A percentile compares a stretch with the other conserved stretches of the same genome.
phyloP scores from a whole-genome alignment of 2,329 filamentous ascomycete genomes.

The Blumeria hordei region DNA sequence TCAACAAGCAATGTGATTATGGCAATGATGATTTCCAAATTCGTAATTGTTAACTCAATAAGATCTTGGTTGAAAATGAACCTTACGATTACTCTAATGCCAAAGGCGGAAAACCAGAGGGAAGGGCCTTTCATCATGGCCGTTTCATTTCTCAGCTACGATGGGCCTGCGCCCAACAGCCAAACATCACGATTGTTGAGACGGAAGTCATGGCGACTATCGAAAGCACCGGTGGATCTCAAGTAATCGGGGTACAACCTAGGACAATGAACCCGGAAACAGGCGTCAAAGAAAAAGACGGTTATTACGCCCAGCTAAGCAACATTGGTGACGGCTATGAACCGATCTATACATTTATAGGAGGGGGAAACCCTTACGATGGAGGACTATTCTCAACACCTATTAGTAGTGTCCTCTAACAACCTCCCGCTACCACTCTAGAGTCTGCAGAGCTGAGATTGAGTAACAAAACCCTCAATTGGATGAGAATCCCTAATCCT shows the following conservation, averaged over 20 bases:
- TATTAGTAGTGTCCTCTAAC: too few relatives aligned
- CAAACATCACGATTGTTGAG: constrained; percentile 79
- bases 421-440: too few relatives aligned
- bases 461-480: too few relatives aligned
- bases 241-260: constrained; percentile 66
- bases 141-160: constrained; percentile 71
- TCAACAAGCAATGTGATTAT: too few relatives aligned
- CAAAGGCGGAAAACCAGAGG: constrained; percentile 30
- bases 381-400: too few relatives aligned
- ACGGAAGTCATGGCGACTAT: constrained; percentile 62
- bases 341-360: too few relatives aligned
- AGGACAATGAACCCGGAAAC: constrained; percentile 34
- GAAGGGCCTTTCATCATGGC: constrained; percentile 78
- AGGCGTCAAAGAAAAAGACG: constrained; percentile 36
- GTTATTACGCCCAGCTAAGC: constrained; percentile 73
- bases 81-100: constrained; percentile 12
- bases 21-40: too few relatives aligned
- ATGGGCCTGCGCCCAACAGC: constrained; percentile 43
- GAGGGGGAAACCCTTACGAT: too few relatives aligned
- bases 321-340: constrained; percentile 82
- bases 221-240: constrained; percentile 37
- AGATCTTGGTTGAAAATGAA: constrained; percentile 1
- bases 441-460: too few relatives aligned
- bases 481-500: too few relatives aligned
- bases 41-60: too few relatives aligned